These are phyloP conservation scores for Hippophae tibetana DNA, from an alignment of 306 rosid species.

Conservation along the genomic window DNA sequence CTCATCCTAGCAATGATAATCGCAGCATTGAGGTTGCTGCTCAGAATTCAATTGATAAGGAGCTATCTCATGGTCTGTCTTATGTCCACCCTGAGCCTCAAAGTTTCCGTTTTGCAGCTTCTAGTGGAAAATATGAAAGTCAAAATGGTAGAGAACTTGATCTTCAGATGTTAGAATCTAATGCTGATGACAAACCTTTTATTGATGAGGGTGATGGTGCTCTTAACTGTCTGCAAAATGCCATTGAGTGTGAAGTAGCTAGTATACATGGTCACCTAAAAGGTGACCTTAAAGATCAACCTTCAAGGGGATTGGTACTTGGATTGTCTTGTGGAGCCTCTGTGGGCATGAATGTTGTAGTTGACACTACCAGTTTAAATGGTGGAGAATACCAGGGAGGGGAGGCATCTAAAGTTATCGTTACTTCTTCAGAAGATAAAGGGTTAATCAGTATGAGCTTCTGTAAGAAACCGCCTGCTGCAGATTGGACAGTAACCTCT, in stretches of 20 bases:
- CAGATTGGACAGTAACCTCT: slow-evolving; percentile 25
- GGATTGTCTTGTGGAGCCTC: slow-evolving; percentile 19
- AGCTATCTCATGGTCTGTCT: slow-evolving; percentile 21
- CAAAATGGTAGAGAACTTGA: slow-evolving; percentile 9
- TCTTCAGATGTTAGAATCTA: slow-evolving; percentile 18
- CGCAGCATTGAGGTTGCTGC: slow-evolving; percentile 11
- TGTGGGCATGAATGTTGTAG: slow-evolving; percentile 9
- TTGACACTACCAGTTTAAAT: slow-evolving; percentile 12
- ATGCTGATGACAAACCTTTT: slow-evolving; percentile 12
- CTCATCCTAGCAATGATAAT: slow-evolving; percentile 14
- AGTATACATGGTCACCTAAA: slow-evolving; percentile 15
- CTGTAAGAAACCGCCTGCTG: slow-evolving; percentile 27
- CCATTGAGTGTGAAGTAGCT: slow-evolving; percentile 16
- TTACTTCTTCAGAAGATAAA: slow-evolving; percentile 19
- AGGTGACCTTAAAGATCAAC: slow-evolving; percentile 19
- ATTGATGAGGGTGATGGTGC: slow-evolving; percentile 24
- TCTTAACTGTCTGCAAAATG: slow-evolving; percentile 23
- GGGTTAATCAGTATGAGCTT: slow-evolving; percentile 35
- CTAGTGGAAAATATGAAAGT: slow-evolving; percentile 15
- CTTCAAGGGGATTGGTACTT: slow-evolving; percentile 18
- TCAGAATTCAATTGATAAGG: slow-evolving; percentile 11
- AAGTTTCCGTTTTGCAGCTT: slow-evolving; percentile 20
- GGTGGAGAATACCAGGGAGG: slow-evolving; percentile 21
- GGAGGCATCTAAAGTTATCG: slow-evolving; percentile 20
- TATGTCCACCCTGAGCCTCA: slow-evolving; percentile 15